Evolutionary conservation across 2,329 filamentous ascomycete species (phyloP).

Genomic region (Sphaerostilbella broomeana): DNA sequence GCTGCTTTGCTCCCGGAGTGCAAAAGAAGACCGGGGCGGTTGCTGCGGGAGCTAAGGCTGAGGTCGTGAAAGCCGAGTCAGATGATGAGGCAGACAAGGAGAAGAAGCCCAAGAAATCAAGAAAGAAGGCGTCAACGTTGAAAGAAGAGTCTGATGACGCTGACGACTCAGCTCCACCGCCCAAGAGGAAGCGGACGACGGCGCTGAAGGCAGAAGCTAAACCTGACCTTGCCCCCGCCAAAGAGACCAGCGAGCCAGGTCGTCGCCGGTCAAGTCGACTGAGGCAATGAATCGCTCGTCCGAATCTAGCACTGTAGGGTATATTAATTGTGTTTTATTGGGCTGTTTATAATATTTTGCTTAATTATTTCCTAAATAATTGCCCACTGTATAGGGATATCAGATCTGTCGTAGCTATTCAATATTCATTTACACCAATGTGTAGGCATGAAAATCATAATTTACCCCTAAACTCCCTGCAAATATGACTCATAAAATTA

Average conservation of each 20-base stretch:
- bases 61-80: slow-evolving; percentile 28
- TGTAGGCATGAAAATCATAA: no score
- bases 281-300: no score
- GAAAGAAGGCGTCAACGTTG: slow-evolving; percentile 19
- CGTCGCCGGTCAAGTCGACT: slow-evolving; percentile 25
- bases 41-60: slow-evolving; percentile 37
- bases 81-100: slow-evolving; percentile 14
- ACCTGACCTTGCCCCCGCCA: slow-evolving; percentile 9
- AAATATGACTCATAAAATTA: no score
- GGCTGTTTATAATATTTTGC: neutral
- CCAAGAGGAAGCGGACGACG: slow-evolving; percentile 22
- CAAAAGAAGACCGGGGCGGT: slow-evolving; percentile 68
- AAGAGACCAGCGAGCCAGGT: slow-evolving; percentile 7
- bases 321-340: neutral
- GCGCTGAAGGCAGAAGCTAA: slow-evolving; percentile 18
- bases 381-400: no score
- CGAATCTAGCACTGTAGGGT: no score
- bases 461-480: no score
- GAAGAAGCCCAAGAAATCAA: slow-evolving; percentile 18
- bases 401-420: no score
- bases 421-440: no score
- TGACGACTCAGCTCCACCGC: slow-evolving; percentile 20
- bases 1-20: slow-evolving; percentile 74
- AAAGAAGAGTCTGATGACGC: slow-evolving; percentile 22
- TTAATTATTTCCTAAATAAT: no score